Base-by-base conservation (phyloP, 2,329 filamentous ascomycete genomes). In the Parastagonospora nodorum region DNA sequence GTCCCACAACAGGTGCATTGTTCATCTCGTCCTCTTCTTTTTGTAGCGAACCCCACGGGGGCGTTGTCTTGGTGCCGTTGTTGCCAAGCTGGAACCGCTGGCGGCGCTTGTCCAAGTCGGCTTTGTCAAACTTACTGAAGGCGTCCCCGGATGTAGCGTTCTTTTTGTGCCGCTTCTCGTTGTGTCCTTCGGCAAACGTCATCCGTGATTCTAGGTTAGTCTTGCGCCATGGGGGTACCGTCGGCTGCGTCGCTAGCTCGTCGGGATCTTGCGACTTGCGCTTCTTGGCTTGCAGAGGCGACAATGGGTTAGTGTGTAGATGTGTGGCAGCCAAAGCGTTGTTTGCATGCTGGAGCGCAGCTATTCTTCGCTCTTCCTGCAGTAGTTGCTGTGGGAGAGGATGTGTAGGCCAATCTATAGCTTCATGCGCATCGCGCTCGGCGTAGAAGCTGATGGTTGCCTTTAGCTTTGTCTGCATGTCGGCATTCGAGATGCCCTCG, bases 121-220 rank as follows among this genome's bases (percentile, higher is more conserved):
- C 88, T 77, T 89, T 86, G 75, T 90, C 86, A 74, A 88, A 94
- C 90, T 96, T 96, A 94, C 90, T 95, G 81, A 82, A 73, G 74
- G 76, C 77, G 74, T 84, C 77, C 60, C 61, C 71, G 66, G 73
- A 64, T 68, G 80, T 75, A 61, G 75, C 73, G 50, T 74, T 72
- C 59, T 80, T 72, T 70, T 77, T 75, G 61, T 77, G 69, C 56
- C 76, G 74, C 72, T 82, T 78, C 48, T 80, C 74, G 55, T 68
- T 69, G 48, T 72, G 71, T 49, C 71, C 68, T 36, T 80, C 74
- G 48, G 80, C 74, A 69, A 85, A 86, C 61, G 87, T 87, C 69
- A 93, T 83, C 64, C 92, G 90, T 69, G 91, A 87, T 77, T 90
- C 88, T 73, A 80, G 71, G 75, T 76, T 89, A 83, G 86, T 84